A percentile compares a stretch with the other conserved stretches of the same genome.
These are phyloP conservation scores for Flaveria linearis DNA, from an alignment of 129 eudicot species.

Conservation along the genomic window DNA sequence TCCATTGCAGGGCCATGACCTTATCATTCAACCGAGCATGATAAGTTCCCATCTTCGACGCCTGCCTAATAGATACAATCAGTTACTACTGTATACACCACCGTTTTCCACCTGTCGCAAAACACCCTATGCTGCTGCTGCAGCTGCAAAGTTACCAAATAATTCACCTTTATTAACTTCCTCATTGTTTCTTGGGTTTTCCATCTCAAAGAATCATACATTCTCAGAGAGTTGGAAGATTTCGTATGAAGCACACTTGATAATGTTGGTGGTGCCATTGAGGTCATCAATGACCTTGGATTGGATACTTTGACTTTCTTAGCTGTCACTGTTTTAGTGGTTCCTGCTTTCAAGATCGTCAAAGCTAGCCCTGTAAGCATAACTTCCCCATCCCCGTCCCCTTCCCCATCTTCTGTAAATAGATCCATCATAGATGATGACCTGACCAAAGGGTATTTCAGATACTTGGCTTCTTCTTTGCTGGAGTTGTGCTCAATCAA, in stretches of 20 bases:
- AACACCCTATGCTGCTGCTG: slow-evolving; percentile 17
- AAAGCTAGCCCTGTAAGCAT: slow-evolving; percentile 94
- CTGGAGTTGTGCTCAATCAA: slow-evolving; percentile 95
- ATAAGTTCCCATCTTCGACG: slow-evolving; percentile 30
- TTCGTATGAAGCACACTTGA: slow-evolving; percentile 42
- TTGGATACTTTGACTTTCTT: slow-evolving; percentile 90
- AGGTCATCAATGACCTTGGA: slow-evolving; percentile 90
- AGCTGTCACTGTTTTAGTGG: slow-evolving; percentile 79
- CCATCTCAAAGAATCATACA: slow-evolving; percentile 25
- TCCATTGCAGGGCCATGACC: slow-evolving; percentile 62
- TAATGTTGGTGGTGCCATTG: slow-evolving; percentile 68
- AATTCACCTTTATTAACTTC: slow-evolving; percentile 35
- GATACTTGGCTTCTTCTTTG: slow-evolving; percentile 98
- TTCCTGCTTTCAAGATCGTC: slow-evolving; percentile 78
- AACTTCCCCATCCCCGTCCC: not conserved
- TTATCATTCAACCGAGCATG: slow-evolving; percentile 35
- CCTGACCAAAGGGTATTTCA: slow-evolving; percentile 34
- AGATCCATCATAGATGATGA: not conserved
- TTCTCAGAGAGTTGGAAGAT: slow-evolving; percentile 28
- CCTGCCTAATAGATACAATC: slow-evolving; percentile 33
- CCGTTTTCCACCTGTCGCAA: slow-evolving; percentile 34
- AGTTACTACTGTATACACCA: slow-evolving; percentile 26
- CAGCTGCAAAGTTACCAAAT: slow-evolving; percentile 30
- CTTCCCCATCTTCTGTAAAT: not conserved
- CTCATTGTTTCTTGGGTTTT: slow-evolving; percentile 40